These are phyloP conservation scores for Cyclostephanos tholiformis DNA, from an alignment of 108 stramenopile species.

Conservation along the genomic window DNA sequence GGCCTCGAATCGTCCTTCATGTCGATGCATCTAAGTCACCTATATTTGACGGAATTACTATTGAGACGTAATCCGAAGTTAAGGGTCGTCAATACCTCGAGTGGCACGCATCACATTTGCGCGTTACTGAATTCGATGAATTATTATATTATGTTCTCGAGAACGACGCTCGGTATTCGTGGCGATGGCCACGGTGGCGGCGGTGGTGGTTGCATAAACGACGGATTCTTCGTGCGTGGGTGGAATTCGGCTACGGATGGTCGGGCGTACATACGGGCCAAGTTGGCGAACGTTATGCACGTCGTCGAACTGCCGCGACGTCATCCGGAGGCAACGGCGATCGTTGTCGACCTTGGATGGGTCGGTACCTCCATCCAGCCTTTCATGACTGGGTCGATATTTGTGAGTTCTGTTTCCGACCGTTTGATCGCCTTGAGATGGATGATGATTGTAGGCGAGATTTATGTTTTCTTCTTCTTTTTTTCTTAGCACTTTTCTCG, in stretches of 20 bases:
- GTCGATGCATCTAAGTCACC: conserved; percentile 43
- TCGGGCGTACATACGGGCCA: conserved; percentile 40
- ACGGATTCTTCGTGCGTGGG: conserved; percentile 18
- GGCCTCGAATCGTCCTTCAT: conserved; percentile 43
- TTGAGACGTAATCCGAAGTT: conserved; percentile 29
- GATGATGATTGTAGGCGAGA: no score
- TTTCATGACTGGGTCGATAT: conserved; percentile 27
- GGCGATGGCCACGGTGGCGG: conserved; percentile 1
- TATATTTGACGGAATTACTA: conserved; percentile 37
- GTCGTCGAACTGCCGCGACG: conserved; percentile 32
- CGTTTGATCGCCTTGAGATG: no score
- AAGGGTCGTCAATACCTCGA: conserved; percentile 43
- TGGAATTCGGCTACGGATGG: conserved; percentile 24
- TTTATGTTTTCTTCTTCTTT: no score
- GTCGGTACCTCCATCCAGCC: conserved; percentile 44
- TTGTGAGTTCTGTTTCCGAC: neutral
- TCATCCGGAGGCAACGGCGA: conserved; percentile 26
- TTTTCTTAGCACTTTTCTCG: no score
- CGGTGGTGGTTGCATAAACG: conserved; percentile 34
- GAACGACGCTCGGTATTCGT: no score
- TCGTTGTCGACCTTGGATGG: conserved; percentile 49
- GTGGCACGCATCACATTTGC: conserved; percentile 40
- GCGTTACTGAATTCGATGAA: conserved; percentile 36
- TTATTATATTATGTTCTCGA: no score
- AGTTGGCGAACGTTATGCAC: conserved; percentile 51